phyloP scores from a whole-genome alignment of 2,329 filamentous ascomycete genomes.

The Pseudogymnoascus sp. region DNA sequence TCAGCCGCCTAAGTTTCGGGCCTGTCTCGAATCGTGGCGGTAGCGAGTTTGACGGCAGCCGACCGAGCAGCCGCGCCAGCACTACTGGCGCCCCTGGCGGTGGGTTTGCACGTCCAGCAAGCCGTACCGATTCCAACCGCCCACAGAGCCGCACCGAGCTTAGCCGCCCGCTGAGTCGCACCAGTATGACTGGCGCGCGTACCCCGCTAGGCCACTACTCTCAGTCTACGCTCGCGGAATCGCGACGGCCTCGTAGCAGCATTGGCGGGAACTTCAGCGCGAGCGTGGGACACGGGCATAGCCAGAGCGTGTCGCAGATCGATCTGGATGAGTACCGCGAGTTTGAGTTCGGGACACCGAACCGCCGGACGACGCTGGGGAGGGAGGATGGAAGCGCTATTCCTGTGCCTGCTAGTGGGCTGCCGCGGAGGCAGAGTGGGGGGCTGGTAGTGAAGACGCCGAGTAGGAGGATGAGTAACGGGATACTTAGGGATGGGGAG shows the following conservation, averaged over 20 bases:
- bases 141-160: slow-evolving; percentile 25
- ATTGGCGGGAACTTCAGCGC: slow-evolving; percentile 25
- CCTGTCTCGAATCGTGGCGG: slow-evolving; percentile 46
- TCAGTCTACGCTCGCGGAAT: slow-evolving; percentile 24
- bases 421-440: slow-evolving; percentile 45
- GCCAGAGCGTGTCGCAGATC: slow-evolving; percentile 28
- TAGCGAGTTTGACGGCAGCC: slow-evolving; percentile 15
- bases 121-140: neutral
- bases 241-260: slow-evolving; percentile 25
- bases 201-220: slow-evolving; percentile 30
- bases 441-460: slow-evolving; percentile 26
- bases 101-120: slow-evolving; percentile 19
- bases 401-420: slow-evolving; percentile 36
- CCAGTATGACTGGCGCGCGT: slow-evolving; percentile 26
- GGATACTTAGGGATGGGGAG: slow-evolving; percentile 16
- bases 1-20: slow-evolving; percentile 56
- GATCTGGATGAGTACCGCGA: slow-evolving; percentile 24
- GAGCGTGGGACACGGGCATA: slow-evolving; percentile 27
- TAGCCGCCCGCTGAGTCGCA: slow-evolving; percentile 24
- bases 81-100: slow-evolving; percentile 8
- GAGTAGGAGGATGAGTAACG: slow-evolving; percentile 23
- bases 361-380: slow-evolving; percentile 36
- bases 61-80: slow-evolving; percentile 26
- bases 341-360: slow-evolving; percentile 35
- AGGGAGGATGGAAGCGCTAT: slow-evolving; percentile 38